Evolutionary conservation across 2,329 filamentous ascomycete species (phyloP), one percentile per base, ranked within the genome.

Genomic region (Cladophialophora yegresii): DNA sequence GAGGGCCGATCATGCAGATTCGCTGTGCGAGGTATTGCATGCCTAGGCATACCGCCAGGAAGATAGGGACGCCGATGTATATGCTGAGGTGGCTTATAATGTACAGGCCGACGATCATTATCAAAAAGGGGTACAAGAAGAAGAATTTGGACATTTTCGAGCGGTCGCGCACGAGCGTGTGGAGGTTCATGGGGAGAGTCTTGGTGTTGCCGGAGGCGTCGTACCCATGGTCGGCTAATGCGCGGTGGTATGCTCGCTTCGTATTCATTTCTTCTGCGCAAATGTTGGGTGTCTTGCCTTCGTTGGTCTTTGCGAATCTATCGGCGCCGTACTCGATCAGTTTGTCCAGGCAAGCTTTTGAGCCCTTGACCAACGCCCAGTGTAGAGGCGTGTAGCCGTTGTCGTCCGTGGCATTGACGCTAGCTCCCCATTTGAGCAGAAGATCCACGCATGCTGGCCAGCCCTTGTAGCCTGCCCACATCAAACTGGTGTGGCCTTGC

Each of bases 381-480:
- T 99, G 95, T 70, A 99, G 80, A 3, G 95, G 92, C 0, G 93
- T 96, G 76, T 98, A 95, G 30, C 93, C 93, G 71, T 93, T 90
- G 74, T 97, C 92, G 73, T 99, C 95, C 32, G 85, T 87, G 36
- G 91, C 89, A 77, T 96, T 92, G 8, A 97, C 92, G 74, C 92
- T 95, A 43, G 95, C 95, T 59, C 95, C 96, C 92, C 95, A 99
- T 71, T 92, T 87, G 64, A 99, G 80, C 70, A 96, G 93, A 50
- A 98, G 77, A 74, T 98, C 95, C 54, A 98, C 93, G 72, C 92
- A 96, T 54, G 89, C 88, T 0, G 93, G 91, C 75, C 89, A 97
- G 40, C 96, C 95, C 78, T 99, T 99, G 81, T 99, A 99, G 16
- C 93, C 93, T 20, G 95, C 92, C 95, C 95, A 99, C 95, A 99